phyloP scores from a whole-genome alignment of 176 grass and related monocot species.

The Raddia guianensis region DNA sequence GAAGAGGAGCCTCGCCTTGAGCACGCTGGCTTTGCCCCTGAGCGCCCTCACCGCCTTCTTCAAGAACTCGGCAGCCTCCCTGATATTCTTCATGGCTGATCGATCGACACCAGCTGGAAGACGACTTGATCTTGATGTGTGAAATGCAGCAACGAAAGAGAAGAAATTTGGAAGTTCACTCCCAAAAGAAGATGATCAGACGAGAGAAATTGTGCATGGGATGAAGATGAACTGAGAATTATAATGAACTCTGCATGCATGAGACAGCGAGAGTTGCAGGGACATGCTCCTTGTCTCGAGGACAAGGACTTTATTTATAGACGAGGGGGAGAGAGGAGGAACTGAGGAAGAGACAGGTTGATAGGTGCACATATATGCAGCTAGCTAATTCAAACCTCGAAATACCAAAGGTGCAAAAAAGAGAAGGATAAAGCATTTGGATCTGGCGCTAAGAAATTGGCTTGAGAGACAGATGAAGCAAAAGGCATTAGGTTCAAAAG shows the following conservation, averaged over 20 bases:
- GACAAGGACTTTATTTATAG: constrained; percentile 53
- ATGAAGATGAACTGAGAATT: too few relatives aligned
- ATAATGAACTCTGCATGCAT: neutral
- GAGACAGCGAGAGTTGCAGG: neutral
- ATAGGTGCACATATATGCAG: constrained; percentile 8
- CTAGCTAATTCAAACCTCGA: neutral
- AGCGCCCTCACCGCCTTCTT: constrained; percentile 58
- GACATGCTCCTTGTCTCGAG: constrained; percentile 45
- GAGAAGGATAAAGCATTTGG: neutral
- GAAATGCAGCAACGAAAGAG: constrained; percentile 16
- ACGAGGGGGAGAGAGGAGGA: neutral
- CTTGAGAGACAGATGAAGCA: constrained; percentile 8
- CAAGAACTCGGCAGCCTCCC: constrained; percentile 58
- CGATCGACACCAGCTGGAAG: neutral
- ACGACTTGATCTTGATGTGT: neutral
- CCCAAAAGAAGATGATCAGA: too few relatives aligned
- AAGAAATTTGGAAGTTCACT: neutral
- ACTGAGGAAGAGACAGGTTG: too few relatives aligned
- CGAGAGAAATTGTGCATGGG: neutral
- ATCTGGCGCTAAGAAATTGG: constrained; percentile 18
- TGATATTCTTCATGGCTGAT: constrained; percentile 55
- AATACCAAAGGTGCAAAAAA: neutral
- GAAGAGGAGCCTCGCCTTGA: constrained; percentile 71
- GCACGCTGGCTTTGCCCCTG: constrained; percentile 57
- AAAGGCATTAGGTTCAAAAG: constrained; percentile 8